These are phyloP conservation scores for Monosporozyma aerobia DNA, from an alignment of 805 yeast genomes.

Conservation along the genomic window DNA sequence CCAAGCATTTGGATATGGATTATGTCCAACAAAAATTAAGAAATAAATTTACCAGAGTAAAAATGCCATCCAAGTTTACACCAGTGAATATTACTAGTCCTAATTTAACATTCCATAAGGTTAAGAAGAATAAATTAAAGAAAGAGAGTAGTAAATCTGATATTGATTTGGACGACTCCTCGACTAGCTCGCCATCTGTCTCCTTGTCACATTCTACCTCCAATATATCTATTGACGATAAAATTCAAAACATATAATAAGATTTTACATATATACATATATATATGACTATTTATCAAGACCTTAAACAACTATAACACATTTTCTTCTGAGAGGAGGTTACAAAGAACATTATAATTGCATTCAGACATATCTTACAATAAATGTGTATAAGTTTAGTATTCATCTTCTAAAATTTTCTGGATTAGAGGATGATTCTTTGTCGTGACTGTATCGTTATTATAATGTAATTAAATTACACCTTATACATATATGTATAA, in stretches of 20 bases:
- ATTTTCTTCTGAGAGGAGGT: too few relatives aligned
- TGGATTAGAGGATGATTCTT: too few relatives aligned
- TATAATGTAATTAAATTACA: too few relatives aligned
- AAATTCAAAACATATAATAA: background rate
- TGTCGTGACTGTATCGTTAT: too few relatives aligned
- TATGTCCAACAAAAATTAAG: conserved; percentile 73
- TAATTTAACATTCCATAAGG: conserved; percentile 22
- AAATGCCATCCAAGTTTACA: conserved; percentile 81
- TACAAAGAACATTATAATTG: too few relatives aligned
- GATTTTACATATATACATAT: background rate
- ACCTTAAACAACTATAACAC: too few relatives aligned
- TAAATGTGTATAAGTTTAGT: too few relatives aligned
- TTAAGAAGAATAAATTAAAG: conserved; percentile 2
- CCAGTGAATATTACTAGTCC: conserved; percentile 84
- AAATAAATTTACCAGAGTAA: conserved; percentile 76
- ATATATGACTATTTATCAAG: background rate
- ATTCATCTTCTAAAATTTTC: too few relatives aligned
- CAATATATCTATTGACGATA: conserved; percentile 13
- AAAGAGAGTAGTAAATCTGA: conserved; percentile 1
- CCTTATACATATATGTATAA: too few relatives aligned
- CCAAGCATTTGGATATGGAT: conserved; percentile 89
- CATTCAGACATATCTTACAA: too few relatives aligned
- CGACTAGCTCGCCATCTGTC: conserved; percentile 1
- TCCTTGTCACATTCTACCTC: conserved; percentile 12
- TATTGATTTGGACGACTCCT: background rate